Conservation (phyloP, 441 rosid genomes). For the Rhodomyrtus psidioides region DNA sequence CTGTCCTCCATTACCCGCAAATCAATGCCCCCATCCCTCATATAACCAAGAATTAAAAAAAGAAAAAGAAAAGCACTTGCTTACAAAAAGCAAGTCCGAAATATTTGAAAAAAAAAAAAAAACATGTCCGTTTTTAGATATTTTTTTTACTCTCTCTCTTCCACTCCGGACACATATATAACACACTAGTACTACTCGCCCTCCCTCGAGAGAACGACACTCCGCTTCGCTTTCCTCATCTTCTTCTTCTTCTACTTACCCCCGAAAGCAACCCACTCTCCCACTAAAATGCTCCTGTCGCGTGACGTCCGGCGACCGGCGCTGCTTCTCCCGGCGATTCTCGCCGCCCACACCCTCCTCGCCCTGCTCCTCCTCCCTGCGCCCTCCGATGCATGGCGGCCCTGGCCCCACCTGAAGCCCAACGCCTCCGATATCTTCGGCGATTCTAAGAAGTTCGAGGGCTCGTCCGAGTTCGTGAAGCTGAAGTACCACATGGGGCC, state of each 20-base stretch:
- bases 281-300: constrained; percentile 25
- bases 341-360: constrained; percentile 17
- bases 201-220: background rate
- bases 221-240: background rate
- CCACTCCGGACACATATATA: background rate
- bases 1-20: constrained; percentile 74
- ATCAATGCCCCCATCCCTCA: constrained; percentile 30
- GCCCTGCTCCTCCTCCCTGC: constrained; percentile 20
- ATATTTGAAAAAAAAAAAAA: background rate
- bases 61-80: background rate
- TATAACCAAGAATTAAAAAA: background rate
- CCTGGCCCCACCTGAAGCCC: constrained; percentile 47
- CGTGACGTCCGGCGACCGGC: background rate
- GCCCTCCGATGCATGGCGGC: constrained; percentile 50
- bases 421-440: constrained; percentile 50
- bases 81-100: background rate
- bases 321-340: constrained; percentile 14
- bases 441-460: constrained; percentile 81
- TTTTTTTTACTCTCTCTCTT: background rate
- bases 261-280: background rate
- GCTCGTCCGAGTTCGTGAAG: constrained; percentile 86
- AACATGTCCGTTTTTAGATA: background rate
- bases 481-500: constrained; percentile 98
- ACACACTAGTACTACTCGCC: background rate
- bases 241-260: background rate